Evolutionary conservation across 129 eudicot species (phyloP), one percentile per base, ranked within the genome.

Genomic region (Tanacetum coccineum): DNA sequence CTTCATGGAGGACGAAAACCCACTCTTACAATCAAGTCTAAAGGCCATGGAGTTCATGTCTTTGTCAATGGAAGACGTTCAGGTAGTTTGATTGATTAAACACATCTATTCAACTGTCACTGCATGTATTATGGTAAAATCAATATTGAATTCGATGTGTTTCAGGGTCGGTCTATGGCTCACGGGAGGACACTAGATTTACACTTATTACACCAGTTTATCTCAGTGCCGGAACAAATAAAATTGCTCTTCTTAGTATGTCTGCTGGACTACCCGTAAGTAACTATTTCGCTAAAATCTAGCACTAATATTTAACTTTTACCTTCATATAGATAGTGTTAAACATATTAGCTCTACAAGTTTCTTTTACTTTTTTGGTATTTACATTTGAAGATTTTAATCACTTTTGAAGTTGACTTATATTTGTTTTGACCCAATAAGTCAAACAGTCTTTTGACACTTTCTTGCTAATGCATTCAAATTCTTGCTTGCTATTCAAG

Each of bases 181-280:
- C 84, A 6, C 72, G 83, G 51, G 73, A 77, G 70, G 71, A 68
- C 19, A 77, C 79, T 70, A 79, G 82, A 62, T 76, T 88, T 67
- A 77, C 75, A 13, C 81, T 79, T 70, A 72, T 39, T 15, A 74
- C 80, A 78, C 82, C 87, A 4, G 83, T 86, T 28, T 76, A 84
- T 49, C 78, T 93, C 32, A 82, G 9, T 19, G 86, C 77, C 14
- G 99, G 96, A 68, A 72, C 74, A 14, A 93, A 89, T 68, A 79
- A 59, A 62, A 84, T 93, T 44, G 76, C 88, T 15, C 77, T 93
- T 15, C 88, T 93, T 70, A 89, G 99, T 49, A 69, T 93, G 63
- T 82, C 99, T 69, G 84, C 86, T 44, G 99, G 99, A 60, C 76
- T 93, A 63, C 95, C 95, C 13, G 99, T 93, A 64, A 78, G 93